Evolutionary conservation across 352 stramenopile genomes (phyloP), one percentile per base, ranked within the genome.

Genomic region (Lagenidium giganteum): DNA sequence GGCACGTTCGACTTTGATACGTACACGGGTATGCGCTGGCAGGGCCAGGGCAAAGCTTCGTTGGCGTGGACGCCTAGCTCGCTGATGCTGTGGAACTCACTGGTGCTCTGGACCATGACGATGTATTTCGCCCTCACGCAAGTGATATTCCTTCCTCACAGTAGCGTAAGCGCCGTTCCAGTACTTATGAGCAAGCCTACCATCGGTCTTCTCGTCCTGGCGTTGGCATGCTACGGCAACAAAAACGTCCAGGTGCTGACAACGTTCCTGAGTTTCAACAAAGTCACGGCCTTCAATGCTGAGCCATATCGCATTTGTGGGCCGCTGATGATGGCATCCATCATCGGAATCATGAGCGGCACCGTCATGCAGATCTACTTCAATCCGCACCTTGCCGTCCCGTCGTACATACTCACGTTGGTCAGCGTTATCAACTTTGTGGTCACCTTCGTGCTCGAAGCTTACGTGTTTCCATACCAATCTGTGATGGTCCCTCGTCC

Each of bases 61-160:
- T 51, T 61, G 52, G 51, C 36, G 17, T 61, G 52, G 52, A 56
- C 3, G 20, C 22, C 35, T 18, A 24, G 34, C 16, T 50, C 48
- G 33, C 48, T 61, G 28, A 55, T 61, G 45, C 21, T 61, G 8
- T 56, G 45, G 45, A 61, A 61, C 46, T 51, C 45, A 29, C 37
- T 61, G 17, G 45, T 61, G 35, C 34, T 61, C 13, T 61, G 52
- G 52, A 27, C 24, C 2, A 26, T 56, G n/a, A 47, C 40, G 21
- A 51, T 51, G 24, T 51, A 39, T 20, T 31, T 61, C 18, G 33
- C 42, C 2, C 21, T 39, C 20, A 37, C 56, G 3, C 52, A 61
- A 20, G 27, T 55, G 20, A 28, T 56, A 11, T 61, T 40, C 28
- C 31, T 61, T 1, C 45, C 23, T 2, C n/a, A 25, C 8, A 61